Percentiles rank a stretch among this genome's conserved stretches.
Conservation (phyloP, 192 early-diverging fungal genomes). For the Mortierella antarctica region DNA sequence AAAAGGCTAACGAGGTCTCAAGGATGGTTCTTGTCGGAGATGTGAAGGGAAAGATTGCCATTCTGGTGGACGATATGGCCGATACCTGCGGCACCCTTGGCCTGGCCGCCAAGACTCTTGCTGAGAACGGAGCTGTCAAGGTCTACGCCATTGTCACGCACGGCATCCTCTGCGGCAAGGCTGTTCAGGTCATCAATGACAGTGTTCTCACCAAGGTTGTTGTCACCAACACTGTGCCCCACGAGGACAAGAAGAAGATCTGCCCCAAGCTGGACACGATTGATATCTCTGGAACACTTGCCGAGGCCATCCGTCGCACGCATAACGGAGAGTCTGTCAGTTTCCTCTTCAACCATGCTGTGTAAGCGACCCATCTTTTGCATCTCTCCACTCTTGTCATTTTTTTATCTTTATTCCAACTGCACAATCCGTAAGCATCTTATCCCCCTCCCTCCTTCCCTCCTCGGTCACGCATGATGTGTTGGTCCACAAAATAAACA, state of each 20-base stretch:
- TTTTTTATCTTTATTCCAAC: conserved; percentile 1
- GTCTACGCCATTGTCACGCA: conserved; percentile 98
- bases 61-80: conserved; percentile 98
- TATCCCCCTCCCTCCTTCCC: not conserved
- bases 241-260: conserved; percentile 80
- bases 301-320: conserved; percentile 92
- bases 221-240: conserved; percentile 87
- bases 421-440: not conserved
- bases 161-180: conserved; percentile 92
- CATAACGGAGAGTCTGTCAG: conserved; percentile 96
- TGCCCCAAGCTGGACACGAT: conserved; percentile 87
- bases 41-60: conserved; percentile 89
- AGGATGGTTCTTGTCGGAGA: conserved; percentile 97
- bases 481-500: too few species aligned
- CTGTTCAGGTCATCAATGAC: conserved; percentile 88
- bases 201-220: conserved; percentile 79
- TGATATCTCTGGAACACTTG: conserved; percentile 82
- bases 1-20: conserved; percentile 88
- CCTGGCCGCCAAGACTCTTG: conserved; percentile 87
- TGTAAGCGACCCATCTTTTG: conserved; percentile 19
- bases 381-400: conserved; percentile 25
- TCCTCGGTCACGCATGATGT: not conserved
- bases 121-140: conserved; percentile 89
- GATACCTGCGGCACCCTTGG: conserved; percentile 95
- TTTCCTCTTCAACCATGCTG: conserved; percentile 75